A percentile compares a stretch with the other conserved stretches of the same genome.
Evolutionary conservation across 352 stramenopile species (phyloP).

Genomic region (Phytophthora multivora): DNA sequence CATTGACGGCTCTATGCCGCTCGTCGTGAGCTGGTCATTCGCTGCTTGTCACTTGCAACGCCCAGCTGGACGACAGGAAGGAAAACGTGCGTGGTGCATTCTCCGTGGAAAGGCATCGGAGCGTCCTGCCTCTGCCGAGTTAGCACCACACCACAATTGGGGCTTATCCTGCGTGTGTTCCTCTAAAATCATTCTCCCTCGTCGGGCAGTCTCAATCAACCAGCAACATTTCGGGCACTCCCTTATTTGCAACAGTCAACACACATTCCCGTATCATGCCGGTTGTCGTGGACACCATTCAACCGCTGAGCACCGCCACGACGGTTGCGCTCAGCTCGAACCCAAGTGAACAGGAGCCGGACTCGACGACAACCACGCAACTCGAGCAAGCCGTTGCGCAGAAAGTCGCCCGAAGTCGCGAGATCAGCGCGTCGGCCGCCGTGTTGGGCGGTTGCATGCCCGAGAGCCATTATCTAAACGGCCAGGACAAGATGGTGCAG

Average conservation of each 20-base stretch:
- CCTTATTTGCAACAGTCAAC: conserved; percentile 1
- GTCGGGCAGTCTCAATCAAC: conserved; percentile 5
- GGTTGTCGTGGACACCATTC: conserved; percentile 36
- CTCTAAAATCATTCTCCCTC: conserved; percentile 4
- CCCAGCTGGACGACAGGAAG: conserved; percentile 29
- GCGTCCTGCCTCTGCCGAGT: conserved; percentile 19
- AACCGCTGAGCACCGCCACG: conserved; percentile 26
- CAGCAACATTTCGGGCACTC: conserved; percentile 4
- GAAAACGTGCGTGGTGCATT: conserved; percentile 4
- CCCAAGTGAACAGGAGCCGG: conserved; percentile 25
- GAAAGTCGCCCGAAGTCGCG: conserved; percentile 32
- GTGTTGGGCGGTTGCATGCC: conserved; percentile 30
- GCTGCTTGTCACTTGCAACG: conserved; percentile 29
- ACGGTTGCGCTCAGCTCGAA: conserved; percentile 29
- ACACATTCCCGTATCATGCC: conserved; percentile 20
- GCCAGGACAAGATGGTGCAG: conserved; percentile 48
- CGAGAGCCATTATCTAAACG: conserved; percentile 37
- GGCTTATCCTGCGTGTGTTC: neutral
- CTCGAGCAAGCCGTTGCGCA: conserved; percentile 23
- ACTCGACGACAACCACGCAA: conserved; percentile 28
- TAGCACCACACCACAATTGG: conserved; percentile 24
- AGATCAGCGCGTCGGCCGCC: conserved; percentile 32
- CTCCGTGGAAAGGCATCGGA: conserved; percentile 19
- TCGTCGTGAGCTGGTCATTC: conserved; percentile 24
- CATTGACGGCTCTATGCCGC: conserved; percentile 27